Percentiles rank a stretch among this genome's conserved stretches.
phyloP scores from a whole-genome alignment of 495 filamentous ascomycete genomes.

The Margaritispora aquatica region DNA sequence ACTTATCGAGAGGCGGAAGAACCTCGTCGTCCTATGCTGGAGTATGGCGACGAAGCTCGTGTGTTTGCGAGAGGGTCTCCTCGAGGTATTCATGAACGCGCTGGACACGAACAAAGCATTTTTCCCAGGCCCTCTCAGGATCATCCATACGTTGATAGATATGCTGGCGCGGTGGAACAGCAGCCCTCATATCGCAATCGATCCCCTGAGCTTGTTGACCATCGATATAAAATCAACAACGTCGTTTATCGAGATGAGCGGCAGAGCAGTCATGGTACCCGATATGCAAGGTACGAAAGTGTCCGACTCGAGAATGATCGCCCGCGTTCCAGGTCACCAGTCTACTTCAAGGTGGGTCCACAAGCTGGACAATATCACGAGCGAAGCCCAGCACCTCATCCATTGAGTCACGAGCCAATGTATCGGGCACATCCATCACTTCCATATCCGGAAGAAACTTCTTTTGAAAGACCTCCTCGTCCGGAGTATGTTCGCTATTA shows the following conservation, averaged over 20 bases:
- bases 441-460: conserved; percentile 15
- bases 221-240: conserved; percentile 24
- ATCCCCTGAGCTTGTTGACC: conserved; percentile 25
- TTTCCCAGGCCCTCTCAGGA: conserved; percentile 2
- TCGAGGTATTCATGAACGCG: conserved; percentile 3
- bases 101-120: conserved; percentile 6
- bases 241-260: conserved; percentile 25
- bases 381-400: conserved; percentile 13
- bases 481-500: conserved; percentile 31
- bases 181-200: conserved; percentile 10
- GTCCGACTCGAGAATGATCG: conserved; percentile 25
- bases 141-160: conserved; percentile 20
- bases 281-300: conserved; percentile 27
- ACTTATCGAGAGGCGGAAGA: conserved; percentile 7
- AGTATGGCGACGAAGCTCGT: conserved; percentile 7
- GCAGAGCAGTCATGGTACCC: conserved; percentile 18
- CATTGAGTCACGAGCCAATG: conserved; percentile 13
- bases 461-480: conserved; percentile 17
- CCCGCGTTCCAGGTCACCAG: conserved; percentile 26
- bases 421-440: conserved; percentile 16
- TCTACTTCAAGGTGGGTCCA: conserved; percentile 24
- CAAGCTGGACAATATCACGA: conserved; percentile 12
- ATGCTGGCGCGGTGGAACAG: conserved; percentile 7
- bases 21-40: conserved; percentile 4
- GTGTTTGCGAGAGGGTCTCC: neutral